Evolutionary conservation across 2,329 filamentous ascomycete genomes (phyloP), one percentile per base, ranked within the genome.

Genomic region (Sporothrix pseudoabietina): DNA sequence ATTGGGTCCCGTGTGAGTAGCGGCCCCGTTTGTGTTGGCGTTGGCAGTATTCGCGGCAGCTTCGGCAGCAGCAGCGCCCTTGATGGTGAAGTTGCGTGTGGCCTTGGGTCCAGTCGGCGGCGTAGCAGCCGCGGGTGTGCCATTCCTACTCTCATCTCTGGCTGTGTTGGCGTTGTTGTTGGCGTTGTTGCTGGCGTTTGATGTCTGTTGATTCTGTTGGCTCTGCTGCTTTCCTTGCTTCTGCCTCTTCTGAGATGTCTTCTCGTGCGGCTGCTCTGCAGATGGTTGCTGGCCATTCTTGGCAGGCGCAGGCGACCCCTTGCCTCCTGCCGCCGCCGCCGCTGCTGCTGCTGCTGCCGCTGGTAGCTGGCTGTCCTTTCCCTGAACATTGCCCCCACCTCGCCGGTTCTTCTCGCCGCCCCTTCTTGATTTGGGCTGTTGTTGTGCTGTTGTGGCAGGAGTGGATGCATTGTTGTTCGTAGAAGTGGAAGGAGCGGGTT

Each of bases 11-110:
- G 49, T 39, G 19, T 41, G 7, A 4, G 72, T 55, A 22, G 49
- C 80, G 6, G 80, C 5, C 47, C 22, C 41, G 14, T 80, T 81
- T 75, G 82, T 82, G 14, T 81, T 78, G 69, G 80, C 79, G 65
- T 78, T 73, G 0, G 73, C 47, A 65, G 69, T 16, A 4, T 68
- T 61, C 19, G 49, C 26, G 16, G 52, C n/a, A 1, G 54, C 52
- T 12, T 68, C 54, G 19, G 30, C 71, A 0, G 35, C 35, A 41
- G 30, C 55, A 30, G 71, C 49, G 6, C 35, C 47, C 8, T 66
- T 66, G 41, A 66, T 66, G 61, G 61, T 30, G 30, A 66, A 66
- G 30, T 55, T 69, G 26, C 47, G 47, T 3, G 44, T 52, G 2
- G 66, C 19, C 30, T 54, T 69, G 47, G 66, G 32, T 1, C 30